A percentile compares a stretch with the other conserved stretches of the same genome.
These are phyloP conservation scores for Ophiostoma triangulosporum DNA, from an alignment of 2,329 filamentous ascomycete genomes.

Conservation along the genomic window DNA sequence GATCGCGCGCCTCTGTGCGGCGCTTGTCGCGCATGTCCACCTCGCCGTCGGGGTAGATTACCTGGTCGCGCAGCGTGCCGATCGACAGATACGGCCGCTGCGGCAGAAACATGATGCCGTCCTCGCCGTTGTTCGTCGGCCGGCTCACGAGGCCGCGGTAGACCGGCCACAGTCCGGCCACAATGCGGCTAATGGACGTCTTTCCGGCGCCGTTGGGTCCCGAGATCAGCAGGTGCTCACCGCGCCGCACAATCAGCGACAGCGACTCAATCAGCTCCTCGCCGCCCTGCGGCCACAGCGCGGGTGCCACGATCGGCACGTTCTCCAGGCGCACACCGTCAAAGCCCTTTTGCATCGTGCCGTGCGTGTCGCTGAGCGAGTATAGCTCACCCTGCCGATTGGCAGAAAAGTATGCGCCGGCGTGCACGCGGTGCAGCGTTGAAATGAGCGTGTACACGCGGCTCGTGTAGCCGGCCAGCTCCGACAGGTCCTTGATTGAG, in stretches of 20 bases:
- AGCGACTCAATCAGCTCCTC: conserved; percentile 83
- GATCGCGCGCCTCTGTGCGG: conserved; percentile 56
- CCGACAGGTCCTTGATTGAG: conserved; percentile 93
- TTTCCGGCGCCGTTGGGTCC: conserved; percentile 93
- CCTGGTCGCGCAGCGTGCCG: conserved; percentile 87
- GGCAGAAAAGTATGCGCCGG: conserved; percentile 55
- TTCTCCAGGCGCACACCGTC: conserved; percentile 89
- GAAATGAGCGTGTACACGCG: conserved; percentile 92
- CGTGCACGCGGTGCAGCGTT: conserved; percentile 85
- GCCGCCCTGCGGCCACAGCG: conserved; percentile 76
- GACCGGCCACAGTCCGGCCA: conserved; percentile 89
- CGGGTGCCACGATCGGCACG: conserved; percentile 82
- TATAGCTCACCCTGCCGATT: conserved; percentile 59
- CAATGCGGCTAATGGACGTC: conserved; percentile 71
- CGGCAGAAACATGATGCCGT: conserved; percentile 97
- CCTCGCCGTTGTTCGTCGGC: conserved; percentile 64
- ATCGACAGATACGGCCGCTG: conserved; percentile 86
- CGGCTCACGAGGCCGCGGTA: conserved; percentile 86
- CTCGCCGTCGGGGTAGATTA: conserved; percentile 94
- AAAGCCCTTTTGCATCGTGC: conserved; percentile 87
- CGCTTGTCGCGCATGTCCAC: conserved; percentile 80
- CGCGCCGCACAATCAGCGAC: conserved; percentile 76
- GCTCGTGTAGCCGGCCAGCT: conserved; percentile 90
- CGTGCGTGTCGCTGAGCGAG: conserved; percentile 81
- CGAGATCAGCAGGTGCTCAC: conserved; percentile 88